Evolutionary conservation across 176 grass and related monocot species (phyloP).

Genomic region (Avena eriantha): DNA sequence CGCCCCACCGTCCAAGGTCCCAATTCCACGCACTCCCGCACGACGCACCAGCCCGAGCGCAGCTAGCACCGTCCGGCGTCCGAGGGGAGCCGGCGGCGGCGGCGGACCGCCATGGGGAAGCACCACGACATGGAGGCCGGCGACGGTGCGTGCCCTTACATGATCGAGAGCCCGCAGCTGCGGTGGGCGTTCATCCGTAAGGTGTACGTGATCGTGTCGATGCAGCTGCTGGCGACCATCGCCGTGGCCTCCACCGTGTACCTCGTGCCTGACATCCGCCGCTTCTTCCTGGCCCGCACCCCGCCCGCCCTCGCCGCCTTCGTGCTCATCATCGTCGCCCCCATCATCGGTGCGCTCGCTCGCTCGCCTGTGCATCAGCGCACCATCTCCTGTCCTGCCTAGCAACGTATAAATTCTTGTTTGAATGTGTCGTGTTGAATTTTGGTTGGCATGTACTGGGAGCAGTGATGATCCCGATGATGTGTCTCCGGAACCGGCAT

Average conservation of each 20-base stretch:
- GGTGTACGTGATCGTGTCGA: conserved; percentile 62
- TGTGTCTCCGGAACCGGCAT: conserved; percentile 54
- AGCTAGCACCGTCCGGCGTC: no score
- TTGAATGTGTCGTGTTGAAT: neutral
- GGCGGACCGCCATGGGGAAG: conserved; percentile 43
- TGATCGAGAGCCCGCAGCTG: conserved; percentile 66
- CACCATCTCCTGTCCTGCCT: neutral
- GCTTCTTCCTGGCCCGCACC: conserved; percentile 55
- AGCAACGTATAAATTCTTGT: neutral
- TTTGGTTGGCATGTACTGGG: conserved; percentile 6
- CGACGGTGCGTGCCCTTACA: neutral
- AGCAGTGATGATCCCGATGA: conserved; percentile 67
- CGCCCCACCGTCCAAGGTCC: no score
- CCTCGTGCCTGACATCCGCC: conserved; percentile 45
- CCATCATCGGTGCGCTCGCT: conserved; percentile 47
- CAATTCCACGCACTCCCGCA: no score
- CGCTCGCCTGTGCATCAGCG: neutral
- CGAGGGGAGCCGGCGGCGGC: no score
- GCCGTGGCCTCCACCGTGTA: conserved; percentile 47
- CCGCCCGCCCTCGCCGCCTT: conserved; percentile 48
- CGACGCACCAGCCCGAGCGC: no score
- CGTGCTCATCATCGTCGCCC: conserved; percentile 49
- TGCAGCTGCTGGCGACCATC: conserved; percentile 60
- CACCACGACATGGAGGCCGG: conserved; percentile 40
- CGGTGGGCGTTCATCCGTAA: conserved; percentile 89